Evolutionary conservation across 1,284 basidiomycete genomes (phyloP).

Genomic region (Trametes polyzona): DNA sequence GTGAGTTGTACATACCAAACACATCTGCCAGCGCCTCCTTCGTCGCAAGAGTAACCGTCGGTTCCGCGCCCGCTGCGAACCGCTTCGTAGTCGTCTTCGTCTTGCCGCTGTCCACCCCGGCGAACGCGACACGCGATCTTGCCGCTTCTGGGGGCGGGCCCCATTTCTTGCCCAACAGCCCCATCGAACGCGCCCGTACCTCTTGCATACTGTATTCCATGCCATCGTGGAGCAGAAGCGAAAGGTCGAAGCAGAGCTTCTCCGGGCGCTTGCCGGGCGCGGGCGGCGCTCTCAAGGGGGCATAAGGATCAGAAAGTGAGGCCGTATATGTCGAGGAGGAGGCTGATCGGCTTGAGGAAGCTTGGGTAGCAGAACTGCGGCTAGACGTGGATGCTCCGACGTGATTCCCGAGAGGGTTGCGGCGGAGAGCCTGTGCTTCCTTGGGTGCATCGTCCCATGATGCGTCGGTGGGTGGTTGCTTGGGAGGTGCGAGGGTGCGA

Average conservation of each 20-base stretch:
- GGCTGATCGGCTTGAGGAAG: not conserved
- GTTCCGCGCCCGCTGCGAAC: slow-evolving; percentile 41
- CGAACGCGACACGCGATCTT: slow-evolving; percentile 51
- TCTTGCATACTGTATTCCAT: slow-evolving; percentile 77
- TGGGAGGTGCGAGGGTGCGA: slow-evolving; percentile 37
- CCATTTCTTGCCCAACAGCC: slow-evolving; percentile 82
- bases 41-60: slow-evolving; percentile 83
- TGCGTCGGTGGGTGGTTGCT: slow-evolving; percentile 25
- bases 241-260: slow-evolving; percentile 66
- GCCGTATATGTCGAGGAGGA: not conserved
- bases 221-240: slow-evolving; percentile 70
- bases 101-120: slow-evolving; percentile 51
- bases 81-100: slow-evolving; percentile 39
- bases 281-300: slow-evolving; percentile 68
- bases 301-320: slow-evolving; percentile 52
- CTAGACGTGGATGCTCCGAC: slow-evolving; percentile 37
- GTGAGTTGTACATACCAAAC: slow-evolving; percentile 91
- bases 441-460: slow-evolving; percentile 33
- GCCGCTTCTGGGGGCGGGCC: slow-evolving; percentile 61
- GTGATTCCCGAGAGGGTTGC: slow-evolving; percentile 60
- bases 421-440: slow-evolving; percentile 48
- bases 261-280: slow-evolving; percentile 71
- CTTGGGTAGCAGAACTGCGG: not conserved
- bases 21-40: slow-evolving; percentile 93
- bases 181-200: slow-evolving; percentile 76